Evolutionary conservation across 1,284 basidiomycete species (phyloP).

Genomic region (Cutaneotrichosporon daszewskae): DNA sequence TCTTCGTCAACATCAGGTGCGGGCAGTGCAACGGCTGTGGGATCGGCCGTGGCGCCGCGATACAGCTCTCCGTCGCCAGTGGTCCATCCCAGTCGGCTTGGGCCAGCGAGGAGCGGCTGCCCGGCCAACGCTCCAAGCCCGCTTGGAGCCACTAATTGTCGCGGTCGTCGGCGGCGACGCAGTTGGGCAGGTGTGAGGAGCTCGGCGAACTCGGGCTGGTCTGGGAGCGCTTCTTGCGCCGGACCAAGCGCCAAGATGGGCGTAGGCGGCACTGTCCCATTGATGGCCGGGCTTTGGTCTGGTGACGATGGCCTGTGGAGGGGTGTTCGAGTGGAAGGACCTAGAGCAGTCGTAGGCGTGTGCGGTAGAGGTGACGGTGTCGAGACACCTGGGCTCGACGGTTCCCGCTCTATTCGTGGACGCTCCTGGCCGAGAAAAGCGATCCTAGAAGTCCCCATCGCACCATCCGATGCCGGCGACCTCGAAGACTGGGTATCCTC

Average conservation of each 20-base stretch:
- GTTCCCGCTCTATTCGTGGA: too few species aligned
- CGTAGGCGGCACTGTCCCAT: constrained; percentile 2
- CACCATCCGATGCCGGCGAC: too few species aligned
- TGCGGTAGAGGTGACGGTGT: not conserved
- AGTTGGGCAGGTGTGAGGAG: constrained; percentile 36
- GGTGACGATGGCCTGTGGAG: too few species aligned
- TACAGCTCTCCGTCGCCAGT: constrained; percentile 43
- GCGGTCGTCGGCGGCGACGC: constrained; percentile 16
- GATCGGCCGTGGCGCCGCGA: constrained; percentile 36
- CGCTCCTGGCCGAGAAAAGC: too few species aligned
- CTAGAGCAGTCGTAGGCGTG: too few species aligned
- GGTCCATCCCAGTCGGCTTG: constrained; percentile 33
- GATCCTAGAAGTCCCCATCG: too few species aligned
- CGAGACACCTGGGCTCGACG: not conserved
- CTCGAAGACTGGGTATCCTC: not conserved
- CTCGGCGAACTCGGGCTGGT: constrained; percentile 38
- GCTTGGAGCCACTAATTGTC: not conserved
- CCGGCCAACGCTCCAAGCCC: constrained; percentile 6
- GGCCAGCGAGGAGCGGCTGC: constrained; percentile 20
- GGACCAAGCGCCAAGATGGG: constrained; percentile 10
- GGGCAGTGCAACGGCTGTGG: constrained; percentile 13
- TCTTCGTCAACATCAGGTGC: constrained; percentile 24
- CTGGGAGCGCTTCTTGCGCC: constrained; percentile 3
- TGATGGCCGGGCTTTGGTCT: too few species aligned
- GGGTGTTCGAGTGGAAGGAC: too few species aligned